A percentile compares a stretch with the other conserved stretches of the same genome.
Conservation (phyloP, 2,329 filamentous ascomycete genomes). For the Rhynchosporium secalis region DNA sequence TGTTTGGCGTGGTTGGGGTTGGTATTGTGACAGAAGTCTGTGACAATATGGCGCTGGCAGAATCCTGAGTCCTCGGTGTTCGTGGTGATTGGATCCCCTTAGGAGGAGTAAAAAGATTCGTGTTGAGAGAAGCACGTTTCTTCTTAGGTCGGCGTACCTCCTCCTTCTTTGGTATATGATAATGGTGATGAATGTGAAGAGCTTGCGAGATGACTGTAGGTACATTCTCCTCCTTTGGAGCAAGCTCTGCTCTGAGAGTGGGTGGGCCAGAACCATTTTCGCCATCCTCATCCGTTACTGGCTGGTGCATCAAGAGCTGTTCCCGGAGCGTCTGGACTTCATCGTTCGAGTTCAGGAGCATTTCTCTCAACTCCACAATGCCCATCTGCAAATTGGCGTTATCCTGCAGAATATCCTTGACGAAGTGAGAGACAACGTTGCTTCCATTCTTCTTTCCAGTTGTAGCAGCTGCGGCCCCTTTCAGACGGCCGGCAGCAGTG, state of each 20-base stretch:
- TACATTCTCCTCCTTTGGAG: slow-evolving; percentile 45
- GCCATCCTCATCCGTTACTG: slow-evolving; percentile 49
- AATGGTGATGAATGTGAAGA: slow-evolving; percentile 92
- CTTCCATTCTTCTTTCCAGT: slow-evolving; percentile 59
- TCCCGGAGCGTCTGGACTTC: slow-evolving; percentile 87
- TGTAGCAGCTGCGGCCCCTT: slow-evolving; percentile 69
- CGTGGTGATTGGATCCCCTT: slow-evolving; percentile 39
- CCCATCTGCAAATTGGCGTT: slow-evolving; percentile 92
- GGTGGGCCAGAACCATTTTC: slow-evolving; percentile 43
- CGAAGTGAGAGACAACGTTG: slow-evolving; percentile 89
- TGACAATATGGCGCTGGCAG: slow-evolving; percentile 45
- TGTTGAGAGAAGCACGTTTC: slow-evolving; percentile 64
- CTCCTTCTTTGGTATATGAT: slow-evolving; percentile 68
- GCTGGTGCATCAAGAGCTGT: slow-evolving; percentile 78
- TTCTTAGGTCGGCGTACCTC: slow-evolving; percentile 68
- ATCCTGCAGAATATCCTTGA: slow-evolving; percentile 91
- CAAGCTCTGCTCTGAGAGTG: slow-evolving; percentile 72
- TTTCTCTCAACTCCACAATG: slow-evolving; percentile 85
- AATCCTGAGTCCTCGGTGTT: slow-evolving; percentile 44
- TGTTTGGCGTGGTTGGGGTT: slow-evolving; percentile 46
- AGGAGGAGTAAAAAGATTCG: slow-evolving; percentile 61
- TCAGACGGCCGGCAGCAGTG: slow-evolving; percentile 75
- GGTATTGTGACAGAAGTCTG: slow-evolving; percentile 53
- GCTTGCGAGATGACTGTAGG: slow-evolving; percentile 60
- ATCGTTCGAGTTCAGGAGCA: slow-evolving; percentile 88